These are phyloP conservation scores for Saccharomyces hybrid DNA, from an alignment of 1,139 yeast genomes.

Conservation along the genomic window DNA sequence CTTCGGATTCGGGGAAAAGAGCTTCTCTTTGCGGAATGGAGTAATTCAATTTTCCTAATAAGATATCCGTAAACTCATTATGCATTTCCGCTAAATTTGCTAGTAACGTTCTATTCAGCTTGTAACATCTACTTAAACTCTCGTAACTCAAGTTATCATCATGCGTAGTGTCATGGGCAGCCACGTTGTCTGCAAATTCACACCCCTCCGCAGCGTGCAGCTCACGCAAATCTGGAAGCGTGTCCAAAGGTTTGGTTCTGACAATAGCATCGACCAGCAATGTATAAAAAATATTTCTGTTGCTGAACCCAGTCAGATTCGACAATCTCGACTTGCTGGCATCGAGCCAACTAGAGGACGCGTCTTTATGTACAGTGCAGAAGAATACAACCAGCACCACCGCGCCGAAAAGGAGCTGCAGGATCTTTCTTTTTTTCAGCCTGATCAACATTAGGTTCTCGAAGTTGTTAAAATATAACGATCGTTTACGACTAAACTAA, in stretches of 20 bases:
- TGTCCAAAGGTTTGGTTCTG: neutral
- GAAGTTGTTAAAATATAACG: neutral
- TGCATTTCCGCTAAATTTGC: neutral
- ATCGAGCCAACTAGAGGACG: neutral
- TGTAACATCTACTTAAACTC: neutral
- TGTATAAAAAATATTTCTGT: neutral
- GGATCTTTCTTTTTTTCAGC: neutral
- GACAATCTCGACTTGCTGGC: neutral
- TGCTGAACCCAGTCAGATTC: neutral
- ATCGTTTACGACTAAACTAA: neutral
- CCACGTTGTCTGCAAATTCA: neutral
- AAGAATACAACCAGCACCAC: neutral
- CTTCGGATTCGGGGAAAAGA: conserved; percentile 26
- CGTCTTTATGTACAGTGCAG: neutral
- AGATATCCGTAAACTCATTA: neutral
- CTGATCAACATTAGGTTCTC: neutral
- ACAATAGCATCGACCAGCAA: neutral
- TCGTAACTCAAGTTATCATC: neutral
- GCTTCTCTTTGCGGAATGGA: neutral
- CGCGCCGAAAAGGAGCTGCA: neutral
- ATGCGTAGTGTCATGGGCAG: neutral
- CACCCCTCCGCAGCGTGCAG: neutral
- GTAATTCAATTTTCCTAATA: neutral
- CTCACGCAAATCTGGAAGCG: neutral
- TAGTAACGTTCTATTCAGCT: neutral